Base-by-base conservation (phyloP, 495 filamentous ascomycete species). In the Talaromyces adpressus region DNA sequence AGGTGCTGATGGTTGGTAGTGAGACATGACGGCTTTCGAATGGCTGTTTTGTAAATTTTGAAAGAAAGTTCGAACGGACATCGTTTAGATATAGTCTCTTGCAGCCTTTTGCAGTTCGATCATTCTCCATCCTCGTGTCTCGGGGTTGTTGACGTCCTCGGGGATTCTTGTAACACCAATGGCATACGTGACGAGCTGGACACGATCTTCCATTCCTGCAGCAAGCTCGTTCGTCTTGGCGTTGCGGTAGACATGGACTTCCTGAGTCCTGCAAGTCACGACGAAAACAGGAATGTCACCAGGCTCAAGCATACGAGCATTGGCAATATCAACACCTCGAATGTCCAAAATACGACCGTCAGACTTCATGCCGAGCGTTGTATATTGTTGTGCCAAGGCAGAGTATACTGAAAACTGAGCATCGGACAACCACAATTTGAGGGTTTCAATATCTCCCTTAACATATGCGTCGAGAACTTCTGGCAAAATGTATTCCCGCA, bases 31-130 rank as follows among this genome's bases (percentile, higher is more conserved):
- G 29, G 18, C 29, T 62, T 22, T 36, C 39, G 45, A 54, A 54
- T 29, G 22, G 6, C 3, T 20, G 27, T 27, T 14, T 56, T 30
- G 29, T 30, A 30, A 9, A 30, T 56, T 54, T 54, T 29, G 23
- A 16, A 16, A 53, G 14, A 20, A 32, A 36, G 16, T 18, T 12
- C 2, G 11, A 25, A 20, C 8, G 7, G 39, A 61, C 14, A 18
- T 23, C 67, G 18, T 14, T 90, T 82, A 93, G 49, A 92, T 91
- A 70, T 94, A 98, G 78, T 98, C 94, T 73, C 95, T 86, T 62
- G 89, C 93, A 76, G 90, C 94, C 88, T 98, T 98, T 78, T 98
- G 94, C 78, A 98, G 82, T 82, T 98, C 94, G 72, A 98, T 96
- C 74, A 98, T 79, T 69, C 92, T 85, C 94, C 94, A 98, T 16